phyloP scores from a whole-genome alignment of 345 rosid genomes.

The Moricandia arvensis region DNA sequence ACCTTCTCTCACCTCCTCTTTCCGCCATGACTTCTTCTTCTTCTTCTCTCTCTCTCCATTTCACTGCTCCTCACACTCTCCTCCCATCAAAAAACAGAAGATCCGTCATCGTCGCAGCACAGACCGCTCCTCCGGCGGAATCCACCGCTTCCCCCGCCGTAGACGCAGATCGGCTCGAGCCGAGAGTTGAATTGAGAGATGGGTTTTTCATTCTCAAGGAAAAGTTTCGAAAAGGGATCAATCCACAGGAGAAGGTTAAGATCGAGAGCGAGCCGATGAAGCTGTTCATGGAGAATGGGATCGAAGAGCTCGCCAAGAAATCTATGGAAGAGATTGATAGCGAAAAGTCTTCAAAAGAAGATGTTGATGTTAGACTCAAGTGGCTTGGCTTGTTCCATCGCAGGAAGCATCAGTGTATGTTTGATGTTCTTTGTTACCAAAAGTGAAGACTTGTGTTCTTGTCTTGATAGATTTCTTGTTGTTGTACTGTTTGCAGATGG shows the following conservation, averaged over 20 bases:
- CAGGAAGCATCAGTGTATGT: constrained; percentile 83
- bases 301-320: constrained; percentile 67
- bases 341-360: constrained; percentile 61
- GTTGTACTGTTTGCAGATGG: constrained; percentile 55
- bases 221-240: constrained; percentile 77
- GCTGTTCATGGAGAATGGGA: constrained; percentile 72
- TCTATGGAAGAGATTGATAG: constrained; percentile 76
- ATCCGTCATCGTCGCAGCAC: constrained; percentile 43
- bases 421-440: neutral
- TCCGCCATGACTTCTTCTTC: constrained; percentile 34
- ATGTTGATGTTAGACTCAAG: constrained; percentile 86
- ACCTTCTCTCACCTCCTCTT: constrained; percentile 16
- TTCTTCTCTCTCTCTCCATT: constrained; percentile 51
- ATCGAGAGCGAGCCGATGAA: constrained; percentile 84
- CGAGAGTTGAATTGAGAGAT: constrained; percentile 72
- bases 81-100: constrained; percentile 43
- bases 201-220: constrained; percentile 83
- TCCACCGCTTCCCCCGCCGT: constrained; percentile 35
- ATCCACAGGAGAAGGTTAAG: constrained; percentile 88
- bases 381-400: constrained; percentile 98
- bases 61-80: constrained; percentile 46
- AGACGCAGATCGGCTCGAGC: constrained; percentile 68
- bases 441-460: neutral
- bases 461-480: neutral
- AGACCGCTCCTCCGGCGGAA: constrained; percentile 40